Conservation (phyloP, 441 rosid genomes). For the Heliophila coronopifolia region DNA sequence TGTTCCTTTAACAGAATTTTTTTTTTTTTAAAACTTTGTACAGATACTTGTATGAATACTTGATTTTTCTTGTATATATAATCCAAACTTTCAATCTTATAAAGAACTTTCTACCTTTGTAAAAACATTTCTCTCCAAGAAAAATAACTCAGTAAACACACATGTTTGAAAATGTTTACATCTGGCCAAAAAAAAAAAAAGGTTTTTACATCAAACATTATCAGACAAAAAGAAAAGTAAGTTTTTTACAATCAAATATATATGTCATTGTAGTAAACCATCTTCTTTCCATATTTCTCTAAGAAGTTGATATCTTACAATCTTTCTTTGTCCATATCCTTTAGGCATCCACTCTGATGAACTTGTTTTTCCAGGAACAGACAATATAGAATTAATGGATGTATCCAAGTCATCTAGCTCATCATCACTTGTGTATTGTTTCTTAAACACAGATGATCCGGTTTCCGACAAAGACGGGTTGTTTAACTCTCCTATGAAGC, state of each 20-base stretch:
- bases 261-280: no score
- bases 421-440: slow-evolving; percentile 72
- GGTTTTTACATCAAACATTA: not conserved
- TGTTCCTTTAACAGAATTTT: no score
- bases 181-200: not conserved
- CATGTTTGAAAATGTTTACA: no score
- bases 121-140: no score
- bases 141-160: no score
- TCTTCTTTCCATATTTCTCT: slow-evolving; percentile 52
- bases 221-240: not conserved
- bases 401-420: slow-evolving; percentile 80
- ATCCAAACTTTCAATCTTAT: no score
- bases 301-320: slow-evolving; percentile 66
- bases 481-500: slow-evolving; percentile 46
- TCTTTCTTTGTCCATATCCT: slow-evolving; percentile 47
- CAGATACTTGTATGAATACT: no score
- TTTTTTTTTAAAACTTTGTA: no score
- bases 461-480: slow-evolving; percentile 41
- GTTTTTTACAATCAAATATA: no score
- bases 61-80: no score
- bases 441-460: slow-evolving; percentile 48
- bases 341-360: slow-evolving; percentile 41
- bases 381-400: slow-evolving; percentile 46
- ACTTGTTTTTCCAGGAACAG: slow-evolving; percentile 33
- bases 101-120: no score